Base-by-base conservation (phyloP, 768 basidiomycete species). In the Cyclocybe cylindracea region DNA sequence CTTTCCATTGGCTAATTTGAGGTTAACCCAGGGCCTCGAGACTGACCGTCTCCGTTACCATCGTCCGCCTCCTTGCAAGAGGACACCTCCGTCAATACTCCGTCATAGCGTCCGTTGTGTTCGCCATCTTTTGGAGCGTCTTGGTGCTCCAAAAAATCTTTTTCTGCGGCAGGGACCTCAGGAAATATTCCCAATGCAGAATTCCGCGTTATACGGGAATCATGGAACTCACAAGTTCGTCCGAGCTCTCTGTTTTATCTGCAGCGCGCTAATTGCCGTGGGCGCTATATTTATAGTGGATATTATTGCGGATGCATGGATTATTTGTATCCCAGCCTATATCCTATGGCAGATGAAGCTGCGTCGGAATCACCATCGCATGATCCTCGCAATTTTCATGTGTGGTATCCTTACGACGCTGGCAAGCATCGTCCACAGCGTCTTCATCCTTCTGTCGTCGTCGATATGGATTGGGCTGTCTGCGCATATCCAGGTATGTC, bases 251-350 rank as follows among this genome's bases (percentile, higher is more conserved):
- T 39, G 5, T 7, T 6, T 16, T 31, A 37, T 10, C 13, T 39
- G 3, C 18, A n/a, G 3, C 19, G 14, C n/a, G 10, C 8, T 18
- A 13, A 8, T 35, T 6, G 19, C 34, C 10, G 16, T 35, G 31
- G 5, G 5, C 24, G 11, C 19, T 2, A 19, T 43, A 34, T 34
- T 24, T n/a, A 8, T 16, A 57, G 48, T 44, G 7, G 42, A 53
- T 11, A 43, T 51, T 43, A 9, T 54, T 31, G 56, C 49, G 10
- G 56, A 58, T 47, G 10, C 39, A 10, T 58, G 56, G 56, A 44
- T 58, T 10, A 40, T 54, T 35, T 29, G 35, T 11, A 48, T 48
- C 1, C 56, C 56, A 5, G 48, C 40, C 2, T 43, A 54, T 16
- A 54, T 58, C n/a, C 49, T 58, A 13, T 58, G 16, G 16, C 36